Conservation (phyloP, 2,329 filamentous ascomycete genomes). For the Botrytis hyacinthi region DNA sequence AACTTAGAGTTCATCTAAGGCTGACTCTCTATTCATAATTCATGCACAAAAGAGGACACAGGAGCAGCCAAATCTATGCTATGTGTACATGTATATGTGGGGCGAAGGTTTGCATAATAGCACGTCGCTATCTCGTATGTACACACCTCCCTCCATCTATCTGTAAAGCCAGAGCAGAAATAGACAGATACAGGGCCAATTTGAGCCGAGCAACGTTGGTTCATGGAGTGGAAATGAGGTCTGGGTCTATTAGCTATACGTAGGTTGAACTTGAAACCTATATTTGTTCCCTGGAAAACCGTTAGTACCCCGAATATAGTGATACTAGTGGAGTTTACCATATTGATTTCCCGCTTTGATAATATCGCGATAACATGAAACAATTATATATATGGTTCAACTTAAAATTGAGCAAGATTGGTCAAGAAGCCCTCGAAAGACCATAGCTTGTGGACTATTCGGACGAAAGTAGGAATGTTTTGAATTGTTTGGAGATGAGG, state of each 20-base stretch:
- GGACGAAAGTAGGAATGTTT: background rate
- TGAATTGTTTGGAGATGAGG: background rate
- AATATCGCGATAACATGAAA: background rate
- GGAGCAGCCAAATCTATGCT: background rate
- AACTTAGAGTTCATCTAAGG: background rate
- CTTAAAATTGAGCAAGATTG: background rate
- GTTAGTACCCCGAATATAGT: background rate
- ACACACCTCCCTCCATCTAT: background rate
- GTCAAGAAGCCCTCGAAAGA: background rate
- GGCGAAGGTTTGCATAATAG: background rate
- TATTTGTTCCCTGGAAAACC: background rate
- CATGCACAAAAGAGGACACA: background rate
- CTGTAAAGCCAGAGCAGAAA: background rate
- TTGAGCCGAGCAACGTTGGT: background rate
- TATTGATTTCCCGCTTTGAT: background rate
- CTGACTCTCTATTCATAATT: background rate
- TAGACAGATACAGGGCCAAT: background rate
- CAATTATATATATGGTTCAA: background rate
- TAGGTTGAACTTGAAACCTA: background rate
- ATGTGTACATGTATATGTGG: background rate
- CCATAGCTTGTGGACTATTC: background rate
- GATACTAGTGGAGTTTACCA: background rate
- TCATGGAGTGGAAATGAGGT: slow-evolving; percentile 6
- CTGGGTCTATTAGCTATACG: background rate
- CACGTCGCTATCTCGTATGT: background rate